Conservation (phyloP, 225 moss, liverwort and hornwort species). For the Ulota crispa region DNA sequence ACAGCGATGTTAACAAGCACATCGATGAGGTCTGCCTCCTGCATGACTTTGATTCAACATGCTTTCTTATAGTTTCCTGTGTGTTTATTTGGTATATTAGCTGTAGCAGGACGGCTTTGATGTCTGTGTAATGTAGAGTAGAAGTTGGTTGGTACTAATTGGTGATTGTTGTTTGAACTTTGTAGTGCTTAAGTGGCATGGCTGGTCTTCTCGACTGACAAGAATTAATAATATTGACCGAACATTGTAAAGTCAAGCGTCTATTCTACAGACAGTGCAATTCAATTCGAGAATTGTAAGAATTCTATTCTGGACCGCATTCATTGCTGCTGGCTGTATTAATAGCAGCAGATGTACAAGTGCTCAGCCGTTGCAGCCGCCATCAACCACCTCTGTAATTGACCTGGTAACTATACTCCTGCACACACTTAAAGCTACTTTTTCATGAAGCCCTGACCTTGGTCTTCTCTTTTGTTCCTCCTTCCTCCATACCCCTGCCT, state of each 20-base stretch:
- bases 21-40: constrained; percentile 33
- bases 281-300: background rate
- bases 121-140: background rate
- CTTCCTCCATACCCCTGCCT: background rate
- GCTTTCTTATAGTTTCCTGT: background rate
- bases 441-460: background rate
- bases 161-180: constrained; percentile 4
- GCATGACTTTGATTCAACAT: background rate
- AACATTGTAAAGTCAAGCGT: background rate
- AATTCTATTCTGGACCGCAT: background rate
- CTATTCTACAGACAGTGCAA: background rate
- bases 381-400: background rate
- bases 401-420: background rate
- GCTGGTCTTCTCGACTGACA: constrained; percentile 30
- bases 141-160: background rate
- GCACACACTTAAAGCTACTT: background rate
- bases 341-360: background rate
- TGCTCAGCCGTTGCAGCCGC: background rate
- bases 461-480: background rate
- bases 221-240: background rate
- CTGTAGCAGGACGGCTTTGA: background rate
- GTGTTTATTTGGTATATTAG: background rate
- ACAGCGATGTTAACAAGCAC: constrained; percentile 32
- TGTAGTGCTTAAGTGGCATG: constrained; percentile 38
- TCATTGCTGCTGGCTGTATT: background rate